Evolutionary conservation across 345 rosid species (phyloP), one percentile per base, ranked within the genome.

Genomic region (Ceriops decandra): DNA sequence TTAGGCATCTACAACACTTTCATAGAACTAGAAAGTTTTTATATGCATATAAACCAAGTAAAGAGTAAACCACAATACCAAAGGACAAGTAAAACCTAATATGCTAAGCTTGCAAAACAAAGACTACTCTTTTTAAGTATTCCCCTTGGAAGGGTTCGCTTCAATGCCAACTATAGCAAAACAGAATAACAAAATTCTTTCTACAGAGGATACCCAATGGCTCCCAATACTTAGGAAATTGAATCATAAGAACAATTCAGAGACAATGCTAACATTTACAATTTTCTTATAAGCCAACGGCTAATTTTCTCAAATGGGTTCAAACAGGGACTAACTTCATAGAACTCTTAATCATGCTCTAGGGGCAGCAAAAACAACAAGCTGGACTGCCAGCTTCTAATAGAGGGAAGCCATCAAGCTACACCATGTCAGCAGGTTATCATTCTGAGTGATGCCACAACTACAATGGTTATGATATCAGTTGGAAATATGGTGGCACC

Each of bases 321-420:
- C 31, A 13, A 1, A 13, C 46, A 51, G 8, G 13, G 24, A 4
- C 3, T 5, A 17, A 68, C 7, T 47, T 32, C 22, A 26, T 47
- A 33, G 59, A 32, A 51, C 57, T 13, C 31, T 36, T 15, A 30
- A 3, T 59, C 57, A 57, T 60, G 72, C 35, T 49, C 19, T 22
- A 60, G 38, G 24, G 59, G 13, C 27, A 24, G n/a, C 9, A 1
- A 56, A 35, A 57, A 21, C 20, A 7, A 16, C n/a, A 57, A 38
- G 56, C 49, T 1, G 0, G 38, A 22, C 19, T 20, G 27, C 35
- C 58, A 33, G 52, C 49, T 13, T 38, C 60, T 0, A 19, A 22
- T 35, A 24, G 27, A 9, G 21, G 68, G 16, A 71, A 26, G 64
- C 42, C 57, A 26, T 71, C 68, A 19, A 63, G 56, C 57, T 63